Evolutionary conservation across 495 filamentous ascomycete genomes (phyloP).

Genomic region (Pseudevernia furfuracea): DNA sequence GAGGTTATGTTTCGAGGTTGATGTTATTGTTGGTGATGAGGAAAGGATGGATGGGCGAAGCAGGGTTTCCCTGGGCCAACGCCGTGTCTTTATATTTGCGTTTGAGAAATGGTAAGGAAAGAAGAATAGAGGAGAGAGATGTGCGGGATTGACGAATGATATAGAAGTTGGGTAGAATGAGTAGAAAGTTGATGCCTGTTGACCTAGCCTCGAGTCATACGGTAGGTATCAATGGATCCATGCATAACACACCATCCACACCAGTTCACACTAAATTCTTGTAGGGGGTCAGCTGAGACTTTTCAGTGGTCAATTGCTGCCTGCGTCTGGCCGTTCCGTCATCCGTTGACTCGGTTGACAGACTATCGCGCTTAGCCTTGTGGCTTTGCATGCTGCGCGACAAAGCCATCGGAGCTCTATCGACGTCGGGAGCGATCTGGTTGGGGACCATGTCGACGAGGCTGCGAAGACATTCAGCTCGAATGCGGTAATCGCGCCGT

Average conservation of each 20-base stretch:
- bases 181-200: not conserved
- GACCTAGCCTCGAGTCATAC: constrained; percentile 21
- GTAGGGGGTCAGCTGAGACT: not conserved
- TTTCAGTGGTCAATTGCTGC: constrained; percentile 16
- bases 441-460: not conserved
- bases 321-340: constrained; percentile 11
- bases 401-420: not conserved
- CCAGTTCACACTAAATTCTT: not conserved
- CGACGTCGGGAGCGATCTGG: not conserved
- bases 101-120: not conserved
- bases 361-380: not conserved
- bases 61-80: not conserved
- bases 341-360: not conserved
- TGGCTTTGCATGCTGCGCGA: not conserved
- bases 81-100: not conserved
- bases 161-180: not conserved
- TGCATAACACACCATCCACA: not conserved
- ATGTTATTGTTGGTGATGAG: not conserved
- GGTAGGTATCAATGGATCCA: constrained; percentile 17
- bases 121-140: not conserved
- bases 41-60: not conserved
- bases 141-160: not conserved
- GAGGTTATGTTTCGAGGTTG: not conserved
- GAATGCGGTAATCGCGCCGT: not conserved
- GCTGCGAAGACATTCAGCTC: not conserved